Evolutionary conservation across 2,329 filamentous ascomycete species (phyloP), one percentile per base, ranked within the genome.

Genomic region (Pseudopyrenochaeta lycopersici): DNA sequence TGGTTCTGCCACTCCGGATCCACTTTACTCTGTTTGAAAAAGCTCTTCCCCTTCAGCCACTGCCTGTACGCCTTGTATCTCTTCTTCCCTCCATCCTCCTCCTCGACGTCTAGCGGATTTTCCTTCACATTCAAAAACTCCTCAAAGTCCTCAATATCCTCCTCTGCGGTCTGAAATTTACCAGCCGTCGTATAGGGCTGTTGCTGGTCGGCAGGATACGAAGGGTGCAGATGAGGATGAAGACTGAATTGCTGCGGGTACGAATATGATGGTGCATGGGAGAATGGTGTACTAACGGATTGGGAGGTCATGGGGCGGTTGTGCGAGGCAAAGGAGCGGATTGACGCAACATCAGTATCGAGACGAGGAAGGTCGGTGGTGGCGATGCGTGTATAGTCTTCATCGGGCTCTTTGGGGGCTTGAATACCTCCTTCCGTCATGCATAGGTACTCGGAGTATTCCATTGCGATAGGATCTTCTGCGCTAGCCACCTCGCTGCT

Each of bases 1-100:
- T 74, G 70, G 48, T 62, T 69, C 62, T 68, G 62, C 72, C 72
- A 82, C 70, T 82, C 80, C 1, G 80, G 80, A 76, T 82, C 80
- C 33, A 82, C 78, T 63, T 82, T 82, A 56, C 80, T 82, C 81
- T 97, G 93, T 78, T 98, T 98, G 76, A 98, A 98, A 68, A 98
- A 84, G 67, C 92, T 97, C 80, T 97, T 98, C 15, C 94, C 94
- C 58, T 88, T 85, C 70, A 99, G 81, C 94, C 95, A 99, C 77
- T 97, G 96, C 68, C 89, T 82, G 77, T 99, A 99, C 9, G 93
- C 91, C 78, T 97, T 98, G 76, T 99, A 99, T 64, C 95, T 83
- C 83, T 98, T 97, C 84, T 96, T 98, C 35, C 85, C 84, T 40
- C 88, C 84, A 74, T 98, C 95, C 68, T 96, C 93, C 39, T 93